Evolutionary conservation across 345 rosid genomes (phyloP).

Genomic region (Euphorbia tirucalli): DNA sequence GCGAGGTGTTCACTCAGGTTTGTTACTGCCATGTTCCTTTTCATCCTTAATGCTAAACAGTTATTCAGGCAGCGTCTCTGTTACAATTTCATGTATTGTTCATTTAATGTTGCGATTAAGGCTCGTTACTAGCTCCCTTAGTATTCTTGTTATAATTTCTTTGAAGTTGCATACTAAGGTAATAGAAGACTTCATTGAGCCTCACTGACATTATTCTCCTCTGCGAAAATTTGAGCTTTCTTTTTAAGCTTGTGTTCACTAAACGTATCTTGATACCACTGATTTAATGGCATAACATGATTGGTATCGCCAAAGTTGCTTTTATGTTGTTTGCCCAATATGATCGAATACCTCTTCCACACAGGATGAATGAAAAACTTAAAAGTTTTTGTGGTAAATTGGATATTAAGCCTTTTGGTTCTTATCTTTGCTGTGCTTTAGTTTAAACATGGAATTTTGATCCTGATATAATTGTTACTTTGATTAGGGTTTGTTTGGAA

Average conservation of each 20-base stretch:
- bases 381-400: background rate
- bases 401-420: constrained; percentile 6
- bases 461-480: constrained; percentile 19
- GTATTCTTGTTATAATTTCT: background rate
- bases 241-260: constrained; percentile 1
- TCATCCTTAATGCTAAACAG: background rate
- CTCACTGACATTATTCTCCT: background rate
- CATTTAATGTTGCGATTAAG: background rate
- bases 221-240: background rate
- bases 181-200: background rate
- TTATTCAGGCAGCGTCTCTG: background rate
- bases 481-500: constrained; percentile 79
- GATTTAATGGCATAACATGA: background rate
- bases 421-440: background rate
- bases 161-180: background rate
- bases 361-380: background rate
- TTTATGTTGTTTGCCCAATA: background rate
- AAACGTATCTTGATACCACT: background rate
- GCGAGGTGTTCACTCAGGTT: constrained; percentile 90
- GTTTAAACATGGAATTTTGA: constrained; percentile 6
- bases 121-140: constrained; percentile 9
- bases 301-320: background rate
- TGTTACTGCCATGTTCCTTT: constrained; percentile 24
- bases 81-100: background rate
- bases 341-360: background rate